Evolutionary conservation across 2,329 filamentous ascomycete species (phyloP).

Genomic region (Colletotrichum lentis): DNA sequence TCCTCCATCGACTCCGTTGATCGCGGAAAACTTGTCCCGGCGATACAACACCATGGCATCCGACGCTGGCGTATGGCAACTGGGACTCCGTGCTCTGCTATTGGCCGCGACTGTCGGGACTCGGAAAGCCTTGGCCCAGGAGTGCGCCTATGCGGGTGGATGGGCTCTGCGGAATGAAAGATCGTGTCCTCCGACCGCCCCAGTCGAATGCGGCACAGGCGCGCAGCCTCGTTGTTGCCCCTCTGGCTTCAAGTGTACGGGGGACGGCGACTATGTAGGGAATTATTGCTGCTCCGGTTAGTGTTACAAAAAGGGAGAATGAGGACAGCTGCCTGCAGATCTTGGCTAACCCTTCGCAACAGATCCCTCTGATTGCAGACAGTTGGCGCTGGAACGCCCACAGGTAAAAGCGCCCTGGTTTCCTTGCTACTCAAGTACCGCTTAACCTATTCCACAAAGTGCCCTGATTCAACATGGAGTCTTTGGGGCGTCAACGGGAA

Average conservation of each 20-base stretch:
- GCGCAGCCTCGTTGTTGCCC: slow-evolving; percentile 28
- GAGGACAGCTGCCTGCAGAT: neutral
- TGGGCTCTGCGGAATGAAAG: slow-evolving; percentile 17
- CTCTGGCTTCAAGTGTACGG: slow-evolving; percentile 14
- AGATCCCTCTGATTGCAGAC: slow-evolving; percentile 19
- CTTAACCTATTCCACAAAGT: neutral
- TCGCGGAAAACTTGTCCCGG: neutral
- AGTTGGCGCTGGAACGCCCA: neutral
- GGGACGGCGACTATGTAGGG: slow-evolving; percentile 22
- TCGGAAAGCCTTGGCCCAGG: neutral
- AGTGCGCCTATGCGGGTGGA: slow-evolving; percentile 22
- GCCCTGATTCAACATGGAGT: slow-evolving; percentile 2
- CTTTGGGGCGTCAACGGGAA: slow-evolving; percentile 22
- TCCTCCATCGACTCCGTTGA: no score
- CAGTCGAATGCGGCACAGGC: slow-evolving; percentile 20
- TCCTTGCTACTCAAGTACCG: no score
- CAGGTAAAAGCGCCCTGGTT: neutral
- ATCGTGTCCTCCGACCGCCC: slow-evolving; percentile 20
- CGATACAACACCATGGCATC: neutral
- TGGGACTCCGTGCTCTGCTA: neutral
- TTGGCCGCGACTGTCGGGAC: neutral
- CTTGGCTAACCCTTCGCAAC: neutral
- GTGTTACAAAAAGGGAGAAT: neutral
- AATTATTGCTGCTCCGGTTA: slow-evolving; percentile 22
- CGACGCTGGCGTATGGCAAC: neutral